A percentile compares a stretch with the other conserved stretches of the same genome.
Evolutionary conservation across 495 filamentous ascomycete genomes (phyloP).

Genomic region (Penicillium desertorum): DNA sequence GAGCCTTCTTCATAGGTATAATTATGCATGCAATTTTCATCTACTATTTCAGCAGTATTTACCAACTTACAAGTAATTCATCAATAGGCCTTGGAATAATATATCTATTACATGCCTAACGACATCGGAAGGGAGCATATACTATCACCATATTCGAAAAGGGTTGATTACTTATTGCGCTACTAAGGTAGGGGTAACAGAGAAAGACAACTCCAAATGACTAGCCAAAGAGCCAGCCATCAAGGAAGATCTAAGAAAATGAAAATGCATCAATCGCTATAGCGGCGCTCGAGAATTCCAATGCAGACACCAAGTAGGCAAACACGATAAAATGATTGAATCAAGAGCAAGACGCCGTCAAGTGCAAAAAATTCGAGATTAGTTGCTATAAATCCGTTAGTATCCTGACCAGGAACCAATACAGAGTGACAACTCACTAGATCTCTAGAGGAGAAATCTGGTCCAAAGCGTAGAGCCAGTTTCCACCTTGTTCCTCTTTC

Average conservation of each 20-base stretch:
- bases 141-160: neutral
- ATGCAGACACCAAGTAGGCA: conserved; percentile 10
- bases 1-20: conserved; percentile 54
- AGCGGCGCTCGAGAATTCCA: conserved; percentile 15
- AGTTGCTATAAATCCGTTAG: conserved; percentile 29
- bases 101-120: neutral
- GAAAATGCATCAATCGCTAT: conserved; percentile 18
- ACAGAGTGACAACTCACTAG: conserved; percentile 63
- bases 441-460: conserved; percentile 95
- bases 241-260: conserved; percentile 10
- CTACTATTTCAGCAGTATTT: neutral
- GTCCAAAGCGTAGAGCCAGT: conserved; percentile 97
- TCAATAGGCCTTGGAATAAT: neutral
- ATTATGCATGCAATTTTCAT: neutral
- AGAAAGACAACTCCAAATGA: neutral
- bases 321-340: conserved; percentile 8
- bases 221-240: conserved; percentile 5
- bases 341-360: conserved; percentile 17
- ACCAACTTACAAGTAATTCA: neutral
- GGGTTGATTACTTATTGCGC: neutral
- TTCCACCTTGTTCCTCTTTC: conserved; percentile 85
- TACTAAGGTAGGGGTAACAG: neutral
- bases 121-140: neutral
- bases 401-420: neutral
- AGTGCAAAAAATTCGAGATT: conserved; percentile 23